Percentiles rank a stretch among this genome's conserved stretches.
These are phyloP conservation scores for Fomitopsis serialis DNA, from an alignment of 768 basidiomycete species.

Conservation along the genomic window DNA sequence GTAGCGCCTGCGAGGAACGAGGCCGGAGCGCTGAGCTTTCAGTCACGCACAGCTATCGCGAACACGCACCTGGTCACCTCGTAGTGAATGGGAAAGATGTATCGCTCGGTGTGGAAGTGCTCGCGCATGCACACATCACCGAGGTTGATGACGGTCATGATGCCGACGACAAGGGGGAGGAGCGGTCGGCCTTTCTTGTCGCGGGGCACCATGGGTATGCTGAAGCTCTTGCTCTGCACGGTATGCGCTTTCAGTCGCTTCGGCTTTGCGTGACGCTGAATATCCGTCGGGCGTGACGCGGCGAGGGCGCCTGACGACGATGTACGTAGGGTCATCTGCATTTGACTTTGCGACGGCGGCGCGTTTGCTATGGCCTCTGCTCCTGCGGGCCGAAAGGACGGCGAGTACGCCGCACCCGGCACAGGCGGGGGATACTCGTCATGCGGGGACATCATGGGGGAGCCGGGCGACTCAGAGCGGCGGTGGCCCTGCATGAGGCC, in stretches of 20 bases:
- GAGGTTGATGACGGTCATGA: constrained; percentile 75
- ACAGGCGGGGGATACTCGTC: constrained; percentile 23
- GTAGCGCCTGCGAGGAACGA: constrained; percentile 50
- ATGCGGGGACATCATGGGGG: constrained; percentile 29
- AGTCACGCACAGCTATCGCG: constrained; percentile 1
- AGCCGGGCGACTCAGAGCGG: constrained; percentile 21
- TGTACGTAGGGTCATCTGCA: constrained; percentile 21
- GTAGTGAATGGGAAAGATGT: constrained; percentile 86
- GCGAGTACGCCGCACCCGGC: constrained; percentile 17
- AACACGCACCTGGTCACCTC: constrained; percentile 65
- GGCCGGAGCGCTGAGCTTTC: constrained; percentile 4
- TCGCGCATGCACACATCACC: constrained; percentile 78
- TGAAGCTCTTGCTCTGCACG: constrained; percentile 70
- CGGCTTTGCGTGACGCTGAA: constrained; percentile 52
- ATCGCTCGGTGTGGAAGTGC: constrained; percentile 83
- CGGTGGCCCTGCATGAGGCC: constrained; percentile 12
- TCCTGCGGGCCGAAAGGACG: constrained; percentile 13
- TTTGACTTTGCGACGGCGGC: constrained; percentile 23
- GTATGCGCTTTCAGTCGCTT: constrained; percentile 80
- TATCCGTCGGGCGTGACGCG: constrained; percentile 23
- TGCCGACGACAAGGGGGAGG: constrained; percentile 77
- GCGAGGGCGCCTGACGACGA: constrained; percentile 32
- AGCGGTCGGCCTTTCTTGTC: constrained; percentile 67
- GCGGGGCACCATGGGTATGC: constrained; percentile 75
- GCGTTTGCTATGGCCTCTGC: constrained; percentile 11